These are phyloP conservation scores for Irineochytrium annulatum DNA, from an alignment of 192 early-diverging fungal genomes.

Conservation along the genomic window DNA sequence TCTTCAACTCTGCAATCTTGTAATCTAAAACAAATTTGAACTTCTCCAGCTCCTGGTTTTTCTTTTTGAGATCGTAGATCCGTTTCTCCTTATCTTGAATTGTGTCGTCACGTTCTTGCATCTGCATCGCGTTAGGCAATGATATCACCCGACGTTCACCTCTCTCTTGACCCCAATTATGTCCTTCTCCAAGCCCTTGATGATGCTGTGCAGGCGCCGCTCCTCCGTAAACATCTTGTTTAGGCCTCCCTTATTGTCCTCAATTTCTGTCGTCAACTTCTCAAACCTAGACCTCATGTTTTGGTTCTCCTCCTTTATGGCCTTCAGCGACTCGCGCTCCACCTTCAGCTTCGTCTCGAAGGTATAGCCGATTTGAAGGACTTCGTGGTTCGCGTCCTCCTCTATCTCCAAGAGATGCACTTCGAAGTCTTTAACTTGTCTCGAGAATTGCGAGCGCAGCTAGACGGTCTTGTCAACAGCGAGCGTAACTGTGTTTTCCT, in stretches of 20 bases:
- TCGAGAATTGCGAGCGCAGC: conserved; percentile 10
- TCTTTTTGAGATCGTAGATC: conserved; percentile 56
- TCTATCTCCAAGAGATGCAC: conserved; percentile 36
- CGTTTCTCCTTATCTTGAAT: conserved; percentile 58
- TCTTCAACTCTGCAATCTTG: conserved; percentile 53
- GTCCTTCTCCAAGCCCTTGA: conserved; percentile 48
- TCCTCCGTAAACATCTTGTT: conserved; percentile 40
- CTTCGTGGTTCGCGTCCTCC: conserved; percentile 37
- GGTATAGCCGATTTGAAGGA: conserved; percentile 36
- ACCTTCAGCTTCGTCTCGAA: conserved; percentile 46
- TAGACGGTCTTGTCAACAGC: conserved; percentile 1
- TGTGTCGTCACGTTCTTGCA: conserved; percentile 58
- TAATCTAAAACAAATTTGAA: conserved; percentile 62
- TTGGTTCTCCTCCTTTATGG: conserved; percentile 43
- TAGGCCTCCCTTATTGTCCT: conserved; percentile 50
- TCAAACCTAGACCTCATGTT: conserved; percentile 42
- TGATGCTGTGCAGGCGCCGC: conserved; percentile 38
- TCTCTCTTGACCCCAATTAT: conserved; percentile 46
- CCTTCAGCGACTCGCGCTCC: conserved; percentile 34
- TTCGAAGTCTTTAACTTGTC: conserved; percentile 20
- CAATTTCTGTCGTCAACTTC: conserved; percentile 37
- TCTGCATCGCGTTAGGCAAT: conserved; percentile 18
- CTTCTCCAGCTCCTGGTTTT: conserved; percentile 61
- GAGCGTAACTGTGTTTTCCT: not conserved
- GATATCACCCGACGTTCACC: conserved; percentile 13